These are phyloP conservation scores for Termitomyces sp. DNA, from an alignment of 768 basidiomycete species.

Conservation along the genomic window DNA sequence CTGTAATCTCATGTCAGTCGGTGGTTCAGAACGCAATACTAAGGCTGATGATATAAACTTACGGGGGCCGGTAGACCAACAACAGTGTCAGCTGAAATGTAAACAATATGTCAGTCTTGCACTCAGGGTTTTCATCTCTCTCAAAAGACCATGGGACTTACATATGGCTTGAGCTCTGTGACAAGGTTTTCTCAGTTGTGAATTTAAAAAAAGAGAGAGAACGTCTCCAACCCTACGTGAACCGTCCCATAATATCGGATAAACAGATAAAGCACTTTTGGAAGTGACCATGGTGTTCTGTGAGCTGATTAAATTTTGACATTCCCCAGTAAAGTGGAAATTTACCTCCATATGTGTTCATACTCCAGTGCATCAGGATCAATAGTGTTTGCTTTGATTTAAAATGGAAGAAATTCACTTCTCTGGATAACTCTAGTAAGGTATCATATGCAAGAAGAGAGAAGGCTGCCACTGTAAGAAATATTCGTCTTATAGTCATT, in stretches of 20 bases:
- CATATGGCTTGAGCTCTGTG: neutral
- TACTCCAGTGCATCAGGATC: too few species aligned
- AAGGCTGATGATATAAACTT: neutral
- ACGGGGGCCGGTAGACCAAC: neutral
- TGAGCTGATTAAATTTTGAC: neutral
- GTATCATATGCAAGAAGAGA: constrained; percentile 1
- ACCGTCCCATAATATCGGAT: constrained; percentile 9
- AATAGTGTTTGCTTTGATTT: too few species aligned
- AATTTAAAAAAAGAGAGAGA: neutral
- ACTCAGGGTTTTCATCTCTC: too few species aligned
- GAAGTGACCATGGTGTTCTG: constrained; percentile 9
- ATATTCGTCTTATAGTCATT: neutral
- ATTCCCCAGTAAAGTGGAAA: too few species aligned
- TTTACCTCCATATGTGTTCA: constrained; percentile 9
- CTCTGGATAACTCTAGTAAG: neutral
- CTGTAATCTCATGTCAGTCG: neutral
- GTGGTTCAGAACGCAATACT: neutral
- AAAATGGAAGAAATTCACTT: neutral
- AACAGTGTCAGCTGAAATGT: neutral
- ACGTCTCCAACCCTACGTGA: constrained; percentile 3
- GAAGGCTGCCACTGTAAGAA: constrained; percentile 2
- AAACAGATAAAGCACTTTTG: constrained; percentile 12
- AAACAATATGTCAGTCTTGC: neutral
- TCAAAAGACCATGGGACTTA: neutral
- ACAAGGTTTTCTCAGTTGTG: neutral